Evolutionary conservation across 306 rosid genomes (phyloP), one percentile per base, ranked within the genome.

Genomic region (Delonix regia): DNA sequence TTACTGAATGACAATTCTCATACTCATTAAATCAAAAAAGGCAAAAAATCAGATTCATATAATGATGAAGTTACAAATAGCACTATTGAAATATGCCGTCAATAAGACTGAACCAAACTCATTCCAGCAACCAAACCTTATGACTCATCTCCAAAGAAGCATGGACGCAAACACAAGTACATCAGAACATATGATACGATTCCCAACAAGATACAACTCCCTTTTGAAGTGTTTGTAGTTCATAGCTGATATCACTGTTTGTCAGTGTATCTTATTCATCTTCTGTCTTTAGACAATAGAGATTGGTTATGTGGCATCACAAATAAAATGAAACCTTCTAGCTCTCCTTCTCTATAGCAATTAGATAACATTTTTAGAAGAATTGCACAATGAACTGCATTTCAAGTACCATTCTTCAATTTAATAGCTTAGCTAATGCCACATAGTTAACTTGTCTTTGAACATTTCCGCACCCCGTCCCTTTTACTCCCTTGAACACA

Each of bases 321-420:
- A 61, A 62, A 22, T 4, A 38, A 42, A 76, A 47, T 27, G 59
- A 60, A 27, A 6, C 69, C 19, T 45, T n/a, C 27, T 34, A 34
- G 30, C 33, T 47, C 52, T 44, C 67, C 56, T 68, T 78, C 72
- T 63, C 53, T 9, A 69, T 61, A 69, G 56, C 21, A 81, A 85
- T 11, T 33, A 11, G 47, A 22, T 22, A 53, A 55, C 63, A 22
- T 52, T 55, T 21, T 57, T 52, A 52, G 19, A 63, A 42, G 47
- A 78, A 80, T 44, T 71, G 44, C 24, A 70, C 44, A 70, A 61
- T 51, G 52, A 48, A 38, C 15, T 19, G n/a, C 30, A 65, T 11
- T 65, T 38, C 16, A 65, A 65, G 48, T 65, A 28, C 51, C 48
- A 63, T 7, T 44, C 70, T 71, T 60, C 33, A 59, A 44, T 60